A percentile compares a stretch with the other conserved stretches of the same genome.
Conservation (phyloP, 257 asterid species). For the Nicotiana attenuata region DNA sequence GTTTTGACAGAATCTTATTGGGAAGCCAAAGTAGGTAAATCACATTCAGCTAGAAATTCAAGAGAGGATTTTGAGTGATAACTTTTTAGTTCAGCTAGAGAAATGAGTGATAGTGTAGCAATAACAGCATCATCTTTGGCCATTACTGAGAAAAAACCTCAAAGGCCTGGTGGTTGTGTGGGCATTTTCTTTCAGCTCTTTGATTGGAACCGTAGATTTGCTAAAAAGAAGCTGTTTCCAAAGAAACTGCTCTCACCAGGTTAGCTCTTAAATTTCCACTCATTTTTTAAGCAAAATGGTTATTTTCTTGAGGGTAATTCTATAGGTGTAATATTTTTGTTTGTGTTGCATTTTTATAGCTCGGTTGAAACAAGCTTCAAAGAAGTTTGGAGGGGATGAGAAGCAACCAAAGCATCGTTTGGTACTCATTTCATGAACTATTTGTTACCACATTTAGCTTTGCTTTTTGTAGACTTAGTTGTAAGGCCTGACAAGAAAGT, state of each 20-base stretch:
- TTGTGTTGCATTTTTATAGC: conserved; percentile 41
- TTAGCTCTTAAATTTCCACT: conserved; percentile 18
- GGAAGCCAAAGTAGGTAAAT: conserved; percentile 5
- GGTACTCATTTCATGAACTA: conserved; percentile 36
- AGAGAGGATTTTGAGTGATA: conserved; percentile 13
- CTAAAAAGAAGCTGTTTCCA: conserved; percentile 74
- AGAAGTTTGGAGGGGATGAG: conserved; percentile 73
- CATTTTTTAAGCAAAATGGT: background rate
- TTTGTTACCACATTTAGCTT: background rate
- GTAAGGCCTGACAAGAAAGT: background rate
- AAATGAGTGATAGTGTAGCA: conserved; percentile 57
- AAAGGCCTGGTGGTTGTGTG: conserved; percentile 76
- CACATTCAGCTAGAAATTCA: background rate
- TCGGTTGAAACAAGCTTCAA: conserved; percentile 62
- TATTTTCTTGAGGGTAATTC: conserved; percentile 19
- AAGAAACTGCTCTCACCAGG: conserved; percentile 89
- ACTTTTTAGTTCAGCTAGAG: conserved; percentile 15
- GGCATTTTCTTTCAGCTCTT: conserved; percentile 84
- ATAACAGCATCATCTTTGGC: conserved; percentile 51
- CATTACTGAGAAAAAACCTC: conserved; percentile 74
- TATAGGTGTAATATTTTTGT: background rate
- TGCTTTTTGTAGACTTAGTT: background rate
- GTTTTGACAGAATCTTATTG: background rate
- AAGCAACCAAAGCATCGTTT: conserved; percentile 78
- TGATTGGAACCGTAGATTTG: conserved; percentile 88